Percentiles rank a stretch among this genome's conserved stretches.
phyloP scores from a whole-genome alignment of 2,329 filamentous ascomycete species.

The Talaromyces sp. region DNA sequence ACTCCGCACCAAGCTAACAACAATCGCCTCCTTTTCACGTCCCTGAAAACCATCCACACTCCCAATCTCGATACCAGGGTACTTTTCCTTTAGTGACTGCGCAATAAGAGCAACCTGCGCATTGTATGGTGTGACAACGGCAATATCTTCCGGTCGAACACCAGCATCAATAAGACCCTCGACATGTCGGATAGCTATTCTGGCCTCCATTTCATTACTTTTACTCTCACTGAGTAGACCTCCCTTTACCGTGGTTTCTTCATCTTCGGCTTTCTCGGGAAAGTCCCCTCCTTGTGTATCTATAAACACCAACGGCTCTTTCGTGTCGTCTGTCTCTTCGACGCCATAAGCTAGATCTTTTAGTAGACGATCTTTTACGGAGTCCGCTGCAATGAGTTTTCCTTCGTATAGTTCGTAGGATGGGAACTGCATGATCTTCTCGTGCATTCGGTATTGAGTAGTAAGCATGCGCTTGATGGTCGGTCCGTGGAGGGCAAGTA shows the following conservation, averaged over 20 bases:
- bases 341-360: constrained; percentile 76
- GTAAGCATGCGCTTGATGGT: constrained; percentile 92
- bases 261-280: constrained; percentile 75
- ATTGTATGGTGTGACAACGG: constrained; percentile 94
- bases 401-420: constrained; percentile 84
- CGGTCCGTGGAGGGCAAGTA: constrained; percentile 76
- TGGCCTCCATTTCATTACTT: constrained; percentile 87
- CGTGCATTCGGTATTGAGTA: constrained; percentile 97
- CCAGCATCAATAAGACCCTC: constrained; percentile 73
- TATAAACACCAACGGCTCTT: constrained; percentile 84
- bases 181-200: constrained; percentile 76
- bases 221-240: constrained; percentile 71
- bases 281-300: constrained; percentile 96
- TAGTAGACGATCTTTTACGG: constrained; percentile 72
- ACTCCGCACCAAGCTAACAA: constrained; percentile 91
- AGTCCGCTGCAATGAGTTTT: constrained; percentile 75
- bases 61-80: constrained; percentile 85
- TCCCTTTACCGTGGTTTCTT: constrained; percentile 56
- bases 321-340: constrained; percentile 78
- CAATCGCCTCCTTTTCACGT: constrained; percentile 90
- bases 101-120: constrained; percentile 82
- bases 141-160: constrained; percentile 78
- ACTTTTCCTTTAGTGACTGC: constrained; percentile 72
- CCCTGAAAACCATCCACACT: constrained; percentile 98
- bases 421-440: constrained; percentile 91